Percentiles rank a stretch among this genome's conserved stretches.
These are phyloP conservation scores for Hypoxylon sp. DNA, from an alignment of 2,329 filamentous ascomycete genomes.

Conservation along the genomic window DNA sequence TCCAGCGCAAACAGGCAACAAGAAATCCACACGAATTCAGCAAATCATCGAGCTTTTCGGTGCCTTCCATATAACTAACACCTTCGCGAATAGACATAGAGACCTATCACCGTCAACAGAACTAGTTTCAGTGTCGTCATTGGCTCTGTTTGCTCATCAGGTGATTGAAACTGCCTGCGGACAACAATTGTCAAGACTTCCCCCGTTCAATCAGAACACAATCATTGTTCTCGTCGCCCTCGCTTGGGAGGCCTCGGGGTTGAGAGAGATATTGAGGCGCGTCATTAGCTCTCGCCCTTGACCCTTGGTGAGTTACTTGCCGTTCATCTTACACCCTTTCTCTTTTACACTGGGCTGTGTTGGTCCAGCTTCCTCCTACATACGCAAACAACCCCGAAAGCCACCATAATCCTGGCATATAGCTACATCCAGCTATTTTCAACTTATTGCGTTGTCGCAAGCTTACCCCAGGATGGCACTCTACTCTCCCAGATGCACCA, in stretches of 20 bases:
- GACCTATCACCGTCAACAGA: conserved; percentile 68
- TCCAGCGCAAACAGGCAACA: conserved; percentile 52
- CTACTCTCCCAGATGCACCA: conserved; percentile 34
- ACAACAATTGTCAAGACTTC: conserved; percentile 55
- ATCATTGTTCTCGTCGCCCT: conserved; percentile 36
- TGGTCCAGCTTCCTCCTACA: conserved; percentile 37
- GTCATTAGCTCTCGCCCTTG: conserved; percentile 40
- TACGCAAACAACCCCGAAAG: conserved; percentile 43
- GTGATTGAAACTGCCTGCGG: conserved; percentile 66
- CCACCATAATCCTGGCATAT: conserved; percentile 49
- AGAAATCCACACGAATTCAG: conserved; percentile 52
- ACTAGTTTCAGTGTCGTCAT: conserved; percentile 61
- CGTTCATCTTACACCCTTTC: conserved; percentile 33
- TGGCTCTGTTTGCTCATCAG: conserved; percentile 64
- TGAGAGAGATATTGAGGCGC: conserved; percentile 40
- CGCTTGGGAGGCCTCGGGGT: conserved; percentile 40
- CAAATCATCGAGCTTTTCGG: conserved; percentile 68
- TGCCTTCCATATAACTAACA: conserved; percentile 58
- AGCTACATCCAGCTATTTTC: conserved; percentile 47
- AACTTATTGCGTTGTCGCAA: conserved; percentile 45
- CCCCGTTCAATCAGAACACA: conserved; percentile 54
- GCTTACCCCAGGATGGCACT: conserved; percentile 44
- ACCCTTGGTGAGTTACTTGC: conserved; percentile 47
- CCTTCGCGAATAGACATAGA: conserved; percentile 57
- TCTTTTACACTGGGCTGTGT: conserved; percentile 32